A percentile compares a stretch with the other conserved stretches of the same genome.
Conservation (phyloP, 2,329 filamentous ascomycete species). For the Xylaria digitata region DNA sequence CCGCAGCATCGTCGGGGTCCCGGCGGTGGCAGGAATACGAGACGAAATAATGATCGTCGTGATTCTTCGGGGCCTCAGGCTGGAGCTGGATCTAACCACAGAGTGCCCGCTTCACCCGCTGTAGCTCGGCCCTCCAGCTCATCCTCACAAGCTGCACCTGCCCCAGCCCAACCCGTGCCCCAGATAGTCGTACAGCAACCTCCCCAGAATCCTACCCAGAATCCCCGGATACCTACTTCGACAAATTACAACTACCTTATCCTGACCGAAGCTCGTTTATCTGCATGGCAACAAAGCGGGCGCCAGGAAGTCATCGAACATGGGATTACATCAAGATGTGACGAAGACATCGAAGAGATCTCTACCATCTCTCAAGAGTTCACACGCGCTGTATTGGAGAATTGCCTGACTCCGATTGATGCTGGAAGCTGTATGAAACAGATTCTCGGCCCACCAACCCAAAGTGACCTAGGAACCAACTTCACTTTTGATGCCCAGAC, state of each 20-base stretch:
- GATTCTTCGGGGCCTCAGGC: constrained; percentile 59
- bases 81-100: constrained; percentile 45
- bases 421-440: constrained; percentile 79
- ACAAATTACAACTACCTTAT: constrained; percentile 77
- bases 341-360: constrained; percentile 75
- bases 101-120: constrained; percentile 50
- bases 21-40: constrained; percentile 58
- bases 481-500: constrained; percentile 71
- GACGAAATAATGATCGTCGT: constrained; percentile 61
- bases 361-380: constrained; percentile 86
- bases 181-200: constrained; percentile 42
- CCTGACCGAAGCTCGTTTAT: constrained; percentile 76
- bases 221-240: constrained; percentile 49
- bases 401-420: constrained; percentile 72
- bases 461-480: constrained; percentile 58
- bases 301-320: constrained; percentile 74
- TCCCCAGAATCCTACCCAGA: constrained; percentile 36
- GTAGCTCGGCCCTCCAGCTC: constrained; percentile 53
- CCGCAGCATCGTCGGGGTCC: constrained; percentile 54
- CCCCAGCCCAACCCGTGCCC: constrained; percentile 43
- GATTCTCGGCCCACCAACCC: constrained; percentile 71
- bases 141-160: constrained; percentile 51
- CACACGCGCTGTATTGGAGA: constrained; percentile 78
- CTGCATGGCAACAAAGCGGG: constrained; percentile 74
- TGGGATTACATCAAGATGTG: constrained; percentile 71